Evolutionary conservation across 2,329 filamentous ascomycete genomes (phyloP).

Genomic region (Aspergillus melleus): DNA sequence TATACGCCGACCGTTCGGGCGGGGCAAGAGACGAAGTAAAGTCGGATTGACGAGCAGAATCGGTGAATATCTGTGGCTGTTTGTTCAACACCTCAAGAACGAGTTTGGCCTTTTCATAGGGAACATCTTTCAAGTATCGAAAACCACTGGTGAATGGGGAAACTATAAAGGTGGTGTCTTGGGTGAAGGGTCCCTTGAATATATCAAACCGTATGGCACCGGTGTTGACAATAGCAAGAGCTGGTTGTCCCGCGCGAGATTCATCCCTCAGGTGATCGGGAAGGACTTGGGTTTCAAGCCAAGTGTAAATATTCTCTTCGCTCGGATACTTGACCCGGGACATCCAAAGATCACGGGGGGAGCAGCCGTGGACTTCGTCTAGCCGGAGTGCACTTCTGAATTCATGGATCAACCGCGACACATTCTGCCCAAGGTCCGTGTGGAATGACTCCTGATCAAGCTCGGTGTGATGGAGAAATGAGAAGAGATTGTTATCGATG

Average conservation of each 20-base stretch:
- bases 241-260: conserved; percentile 59
- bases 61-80: conserved; percentile 51
- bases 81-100: conserved; percentile 63
- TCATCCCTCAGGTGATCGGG: conserved; percentile 64
- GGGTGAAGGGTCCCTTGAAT: conserved; percentile 87
- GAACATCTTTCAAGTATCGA: conserved; percentile 74
- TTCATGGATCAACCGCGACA: conserved; percentile 67
- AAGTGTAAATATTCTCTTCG: conserved; percentile 74
- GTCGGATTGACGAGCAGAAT: conserved; percentile 16
- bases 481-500: conserved; percentile 90
- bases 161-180: conserved; percentile 80
- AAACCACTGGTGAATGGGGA: conserved; percentile 85
- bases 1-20: conserved; percentile 44
- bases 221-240: conserved; percentile 78
- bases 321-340: conserved; percentile 72
- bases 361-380: conserved; percentile 77
- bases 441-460: conserved; percentile 71
- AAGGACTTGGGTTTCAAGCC: conserved; percentile 74
- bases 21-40: conserved; percentile 39
- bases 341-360: conserved; percentile 79
- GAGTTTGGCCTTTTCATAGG: conserved; percentile 70
- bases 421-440: conserved; percentile 71
- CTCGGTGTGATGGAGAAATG: conserved; percentile 76
- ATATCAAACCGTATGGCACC: conserved; percentile 94
- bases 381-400: conserved; percentile 71